These are phyloP conservation scores for Verticillium alfalfae DNA, from an alignment of 2,329 filamentous ascomycete genomes.

Conservation along the genomic window DNA sequence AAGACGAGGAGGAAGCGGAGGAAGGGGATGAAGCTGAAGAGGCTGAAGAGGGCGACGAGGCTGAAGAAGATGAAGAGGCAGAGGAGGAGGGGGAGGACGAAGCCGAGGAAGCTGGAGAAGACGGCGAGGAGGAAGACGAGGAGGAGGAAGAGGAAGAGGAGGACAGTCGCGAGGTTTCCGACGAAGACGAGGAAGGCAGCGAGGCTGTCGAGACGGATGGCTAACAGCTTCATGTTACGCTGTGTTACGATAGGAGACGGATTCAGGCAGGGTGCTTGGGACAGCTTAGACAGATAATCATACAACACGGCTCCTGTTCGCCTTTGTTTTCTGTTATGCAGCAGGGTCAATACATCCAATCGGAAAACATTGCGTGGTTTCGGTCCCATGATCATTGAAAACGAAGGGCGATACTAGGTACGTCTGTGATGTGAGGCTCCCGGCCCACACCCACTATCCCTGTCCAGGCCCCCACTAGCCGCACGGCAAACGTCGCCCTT, in stretches of 20 bases:
- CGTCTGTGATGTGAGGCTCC: neutral
- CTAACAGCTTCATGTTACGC: neutral
- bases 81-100: neutral
- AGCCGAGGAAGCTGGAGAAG: neutral
- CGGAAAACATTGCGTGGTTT: too few relatives aligned
- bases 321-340: too few relatives aligned
- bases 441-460: neutral
- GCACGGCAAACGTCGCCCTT: neutral
- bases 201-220: constrained; percentile 9
- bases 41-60: constrained; percentile 1
- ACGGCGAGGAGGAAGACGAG: neutral
- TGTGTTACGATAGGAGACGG: too few relatives aligned
- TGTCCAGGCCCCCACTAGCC: neutral
- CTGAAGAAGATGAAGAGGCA: constrained; percentile 1
- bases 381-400: too few relatives aligned
- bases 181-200: constrained; percentile 4
- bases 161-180: neutral
- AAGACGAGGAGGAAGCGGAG: neutral
- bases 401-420: too few relatives aligned
- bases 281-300: too few relatives aligned
- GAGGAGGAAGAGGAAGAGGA: constrained; percentile 8
- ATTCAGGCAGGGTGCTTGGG: too few relatives aligned
- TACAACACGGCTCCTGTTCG: too few relatives aligned
- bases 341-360: too few relatives aligned
- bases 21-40: neutral